phyloP scores from a whole-genome alignment of 805 yeast species.

The Candida berthetii region DNA sequence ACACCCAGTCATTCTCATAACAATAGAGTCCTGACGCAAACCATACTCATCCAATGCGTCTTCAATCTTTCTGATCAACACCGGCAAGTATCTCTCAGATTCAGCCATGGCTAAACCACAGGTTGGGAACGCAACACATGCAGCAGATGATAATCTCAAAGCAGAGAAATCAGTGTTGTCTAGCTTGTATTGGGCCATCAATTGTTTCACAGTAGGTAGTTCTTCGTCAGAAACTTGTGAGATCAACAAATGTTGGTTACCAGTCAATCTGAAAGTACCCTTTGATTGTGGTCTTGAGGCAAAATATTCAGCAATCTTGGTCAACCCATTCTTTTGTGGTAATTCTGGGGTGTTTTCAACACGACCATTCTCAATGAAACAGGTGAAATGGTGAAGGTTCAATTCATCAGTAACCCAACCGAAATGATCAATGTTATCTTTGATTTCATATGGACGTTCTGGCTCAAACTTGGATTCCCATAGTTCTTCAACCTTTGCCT shows the following conservation, averaged over 20 bases:
- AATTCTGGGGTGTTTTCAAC: slow-evolving; percentile 87
- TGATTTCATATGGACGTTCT: slow-evolving; percentile 68
- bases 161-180: slow-evolving; percentile 82
- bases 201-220: slow-evolving; percentile 50
- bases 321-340: slow-evolving; percentile 85
- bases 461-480: slow-evolving; percentile 73
- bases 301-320: slow-evolving; percentile 69
- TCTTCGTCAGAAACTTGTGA: slow-evolving; percentile 69
- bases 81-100: slow-evolving; percentile 85
- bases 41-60: slow-evolving; percentile 87
- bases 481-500: slow-evolving; percentile 72
- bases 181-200: slow-evolving; percentile 68
- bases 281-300: slow-evolving; percentile 37
- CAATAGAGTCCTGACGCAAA: slow-evolving; percentile 87
- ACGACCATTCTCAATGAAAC: slow-evolving; percentile 94
- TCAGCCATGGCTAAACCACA: slow-evolving; percentile 99
- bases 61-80: slow-evolving; percentile 74
- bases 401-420: slow-evolving; percentile 91
- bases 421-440: slow-evolving; percentile 83
- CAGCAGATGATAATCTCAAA: slow-evolving; percentile 83
- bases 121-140: slow-evolving; percentile 98
- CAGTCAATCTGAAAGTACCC: slow-evolving; percentile 90
- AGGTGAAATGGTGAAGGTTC: slow-evolving; percentile 84
- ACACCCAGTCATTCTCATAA: slow-evolving; percentile 98
- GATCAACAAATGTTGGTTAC: slow-evolving; percentile 87